Percentiles rank a stretch among this genome's conserved stretches.
phyloP scores from a whole-genome alignment of 2,329 filamentous ascomycete species.

The Verticillium nubilum region DNA sequence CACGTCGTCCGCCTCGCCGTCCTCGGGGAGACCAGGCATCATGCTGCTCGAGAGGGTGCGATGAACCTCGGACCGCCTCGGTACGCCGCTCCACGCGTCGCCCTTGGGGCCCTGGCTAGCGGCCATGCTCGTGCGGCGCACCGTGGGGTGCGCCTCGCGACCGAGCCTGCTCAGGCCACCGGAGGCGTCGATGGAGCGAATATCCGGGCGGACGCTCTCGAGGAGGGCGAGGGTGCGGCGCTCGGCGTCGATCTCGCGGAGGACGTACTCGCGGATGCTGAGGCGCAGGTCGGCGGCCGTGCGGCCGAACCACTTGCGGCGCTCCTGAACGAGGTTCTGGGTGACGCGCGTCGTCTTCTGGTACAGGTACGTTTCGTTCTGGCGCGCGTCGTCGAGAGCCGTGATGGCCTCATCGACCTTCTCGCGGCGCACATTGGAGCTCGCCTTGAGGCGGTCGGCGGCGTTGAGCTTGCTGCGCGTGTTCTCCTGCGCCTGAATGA shows the following conservation, averaged over 20 bases:
- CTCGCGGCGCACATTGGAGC: constrained; percentile 80
- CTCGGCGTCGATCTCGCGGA: constrained; percentile 94
- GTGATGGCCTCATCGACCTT: constrained; percentile 98
- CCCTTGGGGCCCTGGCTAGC: constrained; percentile 93
- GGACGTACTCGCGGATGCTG: constrained; percentile 84
- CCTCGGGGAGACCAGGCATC: constrained; percentile 58
- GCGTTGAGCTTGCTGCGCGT: constrained; percentile 79
- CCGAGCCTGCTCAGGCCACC: constrained; percentile 87
- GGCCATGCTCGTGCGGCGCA: constrained; percentile 69
- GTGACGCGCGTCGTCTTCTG: constrained; percentile 89
- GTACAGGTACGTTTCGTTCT: constrained; percentile 72
- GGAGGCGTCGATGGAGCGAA: constrained; percentile 84
- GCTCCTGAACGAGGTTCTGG: constrained; percentile 80
- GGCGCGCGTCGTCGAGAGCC: constrained; percentile 79
- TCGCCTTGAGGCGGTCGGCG: constrained; percentile 82
- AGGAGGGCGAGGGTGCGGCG: constrained; percentile 84
- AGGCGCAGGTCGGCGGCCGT: constrained; percentile 78
- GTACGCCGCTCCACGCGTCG: constrained; percentile 96
- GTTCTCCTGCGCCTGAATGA: constrained; percentile 82
- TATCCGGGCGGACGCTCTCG: constrained; percentile 90
- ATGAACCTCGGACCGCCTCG: constrained; percentile 70
- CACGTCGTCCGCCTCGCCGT: constrained; percentile 44
- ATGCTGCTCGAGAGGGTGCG: constrained; percentile 72
- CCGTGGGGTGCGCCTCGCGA: constrained; percentile 75
- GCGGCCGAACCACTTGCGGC: constrained; percentile 83